A percentile compares a stretch with the other conserved stretches of the same genome.
Conservation (phyloP, 2,329 filamentous ascomycete genomes). For the Fusarium coffeatum region DNA sequence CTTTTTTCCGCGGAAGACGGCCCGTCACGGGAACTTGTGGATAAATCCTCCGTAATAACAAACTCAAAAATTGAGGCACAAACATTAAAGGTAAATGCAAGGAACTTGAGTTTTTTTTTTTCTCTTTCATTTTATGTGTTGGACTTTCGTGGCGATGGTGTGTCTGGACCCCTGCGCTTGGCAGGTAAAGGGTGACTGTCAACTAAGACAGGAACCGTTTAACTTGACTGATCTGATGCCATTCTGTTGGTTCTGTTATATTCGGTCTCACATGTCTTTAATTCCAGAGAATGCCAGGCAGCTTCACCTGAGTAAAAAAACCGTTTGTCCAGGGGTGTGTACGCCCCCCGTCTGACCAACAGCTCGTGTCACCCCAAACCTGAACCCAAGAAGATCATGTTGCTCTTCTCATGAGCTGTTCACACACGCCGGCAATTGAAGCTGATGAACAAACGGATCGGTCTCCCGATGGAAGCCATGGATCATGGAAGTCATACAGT, state of each 20-base stretch:
- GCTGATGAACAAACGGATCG: neutral
- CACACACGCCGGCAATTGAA: neutral
- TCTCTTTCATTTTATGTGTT: neutral
- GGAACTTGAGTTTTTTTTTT: neutral
- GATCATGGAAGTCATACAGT: neutral
- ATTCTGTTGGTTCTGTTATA: neutral
- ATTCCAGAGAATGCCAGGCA: no score
- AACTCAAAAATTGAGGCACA: neutral
- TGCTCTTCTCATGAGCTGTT: neutral
- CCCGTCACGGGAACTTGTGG: slow-evolving; percentile 3
- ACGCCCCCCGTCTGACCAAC: neutral
- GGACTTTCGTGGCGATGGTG: neutral
- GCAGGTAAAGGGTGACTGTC: slow-evolving; percentile 2
- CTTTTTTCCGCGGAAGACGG: neutral
- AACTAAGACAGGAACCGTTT: neutral
- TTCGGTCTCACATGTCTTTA: neutral
- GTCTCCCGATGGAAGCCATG: neutral
- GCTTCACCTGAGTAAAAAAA: neutral
- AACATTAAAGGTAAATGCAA: neutral
- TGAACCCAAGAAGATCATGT: neutral
- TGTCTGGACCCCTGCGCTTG: slow-evolving; percentile 2
- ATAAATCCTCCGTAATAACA: neutral
- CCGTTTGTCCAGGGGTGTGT: neutral
- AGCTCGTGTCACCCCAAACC: neutral
- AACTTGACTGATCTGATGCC: neutral